A percentile compares a stretch with the other conserved stretches of the same genome.
Conservation (phyloP, 495 filamentous ascomycete species). For the Hyaloscypha finlandica region DNA sequence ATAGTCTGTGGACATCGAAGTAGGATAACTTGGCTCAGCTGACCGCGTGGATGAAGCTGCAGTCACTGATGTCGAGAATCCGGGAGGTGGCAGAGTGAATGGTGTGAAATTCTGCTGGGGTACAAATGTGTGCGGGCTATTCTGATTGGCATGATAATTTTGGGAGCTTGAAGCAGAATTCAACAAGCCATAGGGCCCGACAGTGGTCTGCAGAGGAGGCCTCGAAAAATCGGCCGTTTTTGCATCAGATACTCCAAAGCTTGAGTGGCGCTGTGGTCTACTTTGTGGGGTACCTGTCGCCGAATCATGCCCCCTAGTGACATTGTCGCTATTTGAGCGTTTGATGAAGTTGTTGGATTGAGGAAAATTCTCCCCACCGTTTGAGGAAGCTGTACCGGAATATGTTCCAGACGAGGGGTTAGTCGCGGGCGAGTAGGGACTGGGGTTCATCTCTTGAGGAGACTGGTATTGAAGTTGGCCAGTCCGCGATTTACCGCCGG, state of each 20-base stretch:
- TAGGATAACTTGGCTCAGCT: slow-evolving; percentile 27
- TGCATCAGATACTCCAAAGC: slow-evolving; percentile 31
- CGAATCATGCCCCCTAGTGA: slow-evolving; percentile 16
- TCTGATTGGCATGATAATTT: slow-evolving; percentile 40
- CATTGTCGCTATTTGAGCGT: slow-evolving; percentile 32
- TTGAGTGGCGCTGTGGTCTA: slow-evolving; percentile 28
- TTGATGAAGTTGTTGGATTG: slow-evolving; percentile 26
- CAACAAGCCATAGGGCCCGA: slow-evolving; percentile 48
- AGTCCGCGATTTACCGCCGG: slow-evolving; percentile 43
- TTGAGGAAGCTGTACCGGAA: slow-evolving; percentile 28
- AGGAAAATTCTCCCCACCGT: slow-evolving; percentile 21
- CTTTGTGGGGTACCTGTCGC: slow-evolving; percentile 12
- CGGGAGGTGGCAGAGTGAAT: slow-evolving; percentile 57
- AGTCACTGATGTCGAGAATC: slow-evolving; percentile 32
- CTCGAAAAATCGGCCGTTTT: slow-evolving; percentile 35
- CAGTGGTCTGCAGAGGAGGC: slow-evolving; percentile 47
- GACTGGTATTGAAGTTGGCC: slow-evolving; percentile 53
- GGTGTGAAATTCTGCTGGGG: slow-evolving; percentile 53
- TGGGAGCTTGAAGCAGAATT: slow-evolving; percentile 50
- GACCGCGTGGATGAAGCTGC: slow-evolving; percentile 24
- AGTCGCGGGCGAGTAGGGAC: slow-evolving; percentile 50
- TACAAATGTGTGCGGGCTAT: slow-evolving; percentile 47
- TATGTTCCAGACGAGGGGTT: slow-evolving; percentile 48
- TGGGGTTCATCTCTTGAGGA: slow-evolving; percentile 49
- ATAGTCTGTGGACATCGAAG: slow-evolving; percentile 31